Base-by-base conservation (phyloP, 441 rosid species). In the Gossypium schwendimanii region DNA sequence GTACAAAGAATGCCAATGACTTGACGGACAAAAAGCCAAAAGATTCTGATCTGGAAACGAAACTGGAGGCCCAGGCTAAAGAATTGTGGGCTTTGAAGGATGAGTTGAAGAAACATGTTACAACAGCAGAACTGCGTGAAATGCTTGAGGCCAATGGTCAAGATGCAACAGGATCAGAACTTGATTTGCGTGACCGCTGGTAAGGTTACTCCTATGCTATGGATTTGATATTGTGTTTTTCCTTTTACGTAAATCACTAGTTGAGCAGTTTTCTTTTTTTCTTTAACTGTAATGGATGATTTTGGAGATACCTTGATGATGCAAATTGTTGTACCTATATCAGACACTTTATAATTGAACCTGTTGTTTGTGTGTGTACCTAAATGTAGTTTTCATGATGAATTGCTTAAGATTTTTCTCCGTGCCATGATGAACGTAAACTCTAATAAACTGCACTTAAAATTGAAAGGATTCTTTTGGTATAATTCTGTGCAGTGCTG, bases 61-160 rank as follows among this genome's bases (percentile, higher is more conserved):
- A 83, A 77, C 79, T 89, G 79, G 95, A 95, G 87, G 84, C 85
- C 33, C 98, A 95, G 80, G 81, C 83, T 73, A 93, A 89, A 80
- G 92, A 83, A 75, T 63, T 95, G 78, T 95, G 99, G 99, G 84
- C 86, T 49, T 78, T 95, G 77, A 95, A 91, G 85, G 98, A 95
- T 84, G 86, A 84, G 75, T 84, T 95, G 66, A 93, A 90, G 84
- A 88, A 86, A 81, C 76, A 91, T 80, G 96, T 90, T 53, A 83
- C 89, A 66, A 83, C 91, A 47, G 85, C 74, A 44, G 97, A 90
- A 87, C 44, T 93, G 85, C 94, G 94, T 52, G 84, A 87, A 81
- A 84, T 95, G 93, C 97, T 95, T 76, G 90, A 85, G 71, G 77
- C 75, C 73, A 93, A 93, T 81, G 83, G 69, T 77, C 98, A 95